Conservation (phyloP, 2,329 filamentous ascomycete genomes). For the Paecilomyces variotii region DNA sequence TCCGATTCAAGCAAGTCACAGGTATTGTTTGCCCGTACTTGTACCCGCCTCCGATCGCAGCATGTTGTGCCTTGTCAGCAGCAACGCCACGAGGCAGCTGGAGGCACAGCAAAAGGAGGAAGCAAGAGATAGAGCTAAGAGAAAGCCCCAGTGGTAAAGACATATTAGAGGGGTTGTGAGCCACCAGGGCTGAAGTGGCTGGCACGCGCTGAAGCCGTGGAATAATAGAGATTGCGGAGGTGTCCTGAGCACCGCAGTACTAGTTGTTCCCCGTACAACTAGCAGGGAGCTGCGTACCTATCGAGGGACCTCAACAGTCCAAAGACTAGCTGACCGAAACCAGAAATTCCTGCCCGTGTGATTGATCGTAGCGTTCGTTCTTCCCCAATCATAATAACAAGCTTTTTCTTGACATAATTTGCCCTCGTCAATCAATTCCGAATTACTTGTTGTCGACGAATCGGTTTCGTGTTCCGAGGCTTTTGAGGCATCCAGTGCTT, state of each 20-base stretch:
- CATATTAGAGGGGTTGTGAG: slow-evolving; percentile 6
- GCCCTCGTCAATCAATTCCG: not conserved
- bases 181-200: slow-evolving; percentile 3
- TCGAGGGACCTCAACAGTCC: not conserved
- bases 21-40: slow-evolving; percentile 54
- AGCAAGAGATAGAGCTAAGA: not conserved
- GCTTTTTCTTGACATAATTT: not conserved
- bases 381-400: not conserved
- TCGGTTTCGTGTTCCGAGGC: not conserved
- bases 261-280: not conserved
- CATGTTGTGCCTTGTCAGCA: slow-evolving; percentile 14
- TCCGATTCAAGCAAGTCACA: slow-evolving; percentile 67
- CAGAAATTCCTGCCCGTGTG: not conserved
- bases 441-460: not conserved
- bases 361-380: not conserved
- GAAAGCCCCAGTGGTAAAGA: not conserved
- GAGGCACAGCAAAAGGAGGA: not conserved
- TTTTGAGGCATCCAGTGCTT: not conserved
- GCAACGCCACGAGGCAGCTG: slow-evolving; percentile 12
- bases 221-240: not conserved
- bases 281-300: not conserved
- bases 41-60: slow-evolving; percentile 23
- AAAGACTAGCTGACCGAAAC: not conserved
- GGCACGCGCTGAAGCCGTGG: not conserved
- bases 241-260: not conserved